phyloP scores from a whole-genome alignment of 1,139 yeast genomes.

The Geotrichum bryndzae region DNA sequence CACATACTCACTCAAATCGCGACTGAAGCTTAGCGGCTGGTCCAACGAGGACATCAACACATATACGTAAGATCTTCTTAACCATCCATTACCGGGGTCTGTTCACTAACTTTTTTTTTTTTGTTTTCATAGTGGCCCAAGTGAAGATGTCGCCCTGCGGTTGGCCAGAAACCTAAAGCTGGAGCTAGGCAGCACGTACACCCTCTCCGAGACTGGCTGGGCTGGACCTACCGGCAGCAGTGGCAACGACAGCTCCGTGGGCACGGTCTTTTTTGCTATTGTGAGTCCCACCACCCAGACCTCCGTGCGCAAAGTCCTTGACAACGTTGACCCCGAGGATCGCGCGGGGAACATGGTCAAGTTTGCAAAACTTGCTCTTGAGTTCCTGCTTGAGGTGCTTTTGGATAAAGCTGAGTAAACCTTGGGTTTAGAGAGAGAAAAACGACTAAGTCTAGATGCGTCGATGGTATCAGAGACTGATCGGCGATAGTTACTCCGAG shows the following conservation, averaged over 20 bases:
- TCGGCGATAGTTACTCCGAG: too few species aligned
- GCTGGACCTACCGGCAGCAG: conserved; percentile 59
- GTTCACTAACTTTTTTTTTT: not conserved
- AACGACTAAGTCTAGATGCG: too few species aligned
- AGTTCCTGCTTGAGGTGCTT: conserved; percentile 46
- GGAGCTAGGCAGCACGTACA: conserved; percentile 77
- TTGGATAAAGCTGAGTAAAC: conserved; percentile 8
- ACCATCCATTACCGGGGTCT: not conserved
- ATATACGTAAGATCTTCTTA: conserved; percentile 42
- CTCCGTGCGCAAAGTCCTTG: conserved; percentile 38
- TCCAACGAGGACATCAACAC: conserved; percentile 56
- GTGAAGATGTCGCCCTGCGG: conserved; percentile 66
- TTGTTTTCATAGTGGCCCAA: conserved; percentile 49
- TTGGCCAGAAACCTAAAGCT: conserved; percentile 72
- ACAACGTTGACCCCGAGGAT: conserved; percentile 30
- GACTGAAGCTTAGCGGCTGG: conserved; percentile 77
- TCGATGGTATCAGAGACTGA: too few species aligned
- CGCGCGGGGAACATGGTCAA: conserved; percentile 65
- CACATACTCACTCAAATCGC: conserved; percentile 68
- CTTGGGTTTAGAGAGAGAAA: not conserved
- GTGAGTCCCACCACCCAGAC: conserved; percentile 60
- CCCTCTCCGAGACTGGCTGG: conserved; percentile 79
- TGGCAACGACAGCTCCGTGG: conserved; percentile 38
- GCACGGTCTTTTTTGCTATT: conserved; percentile 66
- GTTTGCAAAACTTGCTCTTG: conserved; percentile 64